Evolutionary conservation across 768 basidiomycete genomes (phyloP), one percentile per base, ranked within the genome.

Genomic region (Scleroderma citrinum): DNA sequence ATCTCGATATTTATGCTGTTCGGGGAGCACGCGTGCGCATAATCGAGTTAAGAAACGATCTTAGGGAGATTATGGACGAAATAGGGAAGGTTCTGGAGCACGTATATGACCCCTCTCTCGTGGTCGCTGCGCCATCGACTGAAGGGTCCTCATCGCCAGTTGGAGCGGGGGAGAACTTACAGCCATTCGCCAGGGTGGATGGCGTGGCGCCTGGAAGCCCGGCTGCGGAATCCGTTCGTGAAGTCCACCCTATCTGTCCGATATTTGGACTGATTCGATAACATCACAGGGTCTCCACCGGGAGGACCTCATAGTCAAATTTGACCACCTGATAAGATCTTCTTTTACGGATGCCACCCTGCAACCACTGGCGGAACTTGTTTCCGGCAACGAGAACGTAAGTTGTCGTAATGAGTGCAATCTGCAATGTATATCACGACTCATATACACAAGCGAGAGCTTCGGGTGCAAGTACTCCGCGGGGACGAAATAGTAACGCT

Each of bases 1-100:
- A 95, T 67, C 77, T 97, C 53, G 89, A 94, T 56, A 74, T 95
- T 16, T 89, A 81, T 61, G 82, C 85, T 11, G 83, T 94, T 17
- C 75, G 90, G 20, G 70, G 71, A 42, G 88, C 91, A 12, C 77
- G 92, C 46, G 76, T 83, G 26, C 75, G 86, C 44, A 80, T 94
- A n/a, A 82, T 87, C 45, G 80, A 88, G 62, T 70, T 93, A 43
- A 74, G 82, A 49, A 96, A 93, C 58, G 94, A 98, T 61, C 71
- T 85, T 51, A 73, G 71, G 16, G 72, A 63, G 29, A 68, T 88
- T 10, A 85, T 81, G 70, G 75, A 83, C 54, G 74, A 77, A 40
- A 80, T 96, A 48, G 81, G 74, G 26, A 74, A 75, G 45, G 82
- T 80, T 0, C 64, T 98, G 39, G 80, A 92, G 62, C 69, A 65